Evolutionary conservation across 805 yeast species (phyloP), one percentile per base, ranked within the genome.

Genomic region (Priceomyces melissophilus): DNA sequence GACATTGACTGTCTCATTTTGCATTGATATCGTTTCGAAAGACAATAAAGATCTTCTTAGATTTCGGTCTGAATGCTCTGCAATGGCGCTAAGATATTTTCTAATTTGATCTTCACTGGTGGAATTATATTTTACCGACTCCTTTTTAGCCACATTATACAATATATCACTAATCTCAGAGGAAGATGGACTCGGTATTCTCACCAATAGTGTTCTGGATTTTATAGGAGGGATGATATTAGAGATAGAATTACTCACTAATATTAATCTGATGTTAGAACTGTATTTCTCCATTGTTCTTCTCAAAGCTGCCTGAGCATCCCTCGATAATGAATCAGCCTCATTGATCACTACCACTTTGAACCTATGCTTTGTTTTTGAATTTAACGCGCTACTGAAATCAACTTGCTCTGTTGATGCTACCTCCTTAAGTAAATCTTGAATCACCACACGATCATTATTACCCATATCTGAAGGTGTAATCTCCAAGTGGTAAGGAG

Each of bases 381-480:
- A 68, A 47, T 67, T 68, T 54, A 53, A 67, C 52, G 69, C 73
- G 61, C 65, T 69, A 38, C 75, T 55, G 54, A 86, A 82, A 58
- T 90, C 96, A n/a, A 93, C 89, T 56, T 90, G 96, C 55, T 90
- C 96, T 10, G 93, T 86, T 54, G 89, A 95, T 2, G 97, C 99
- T 35, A 93, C 81, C 49, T 93, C 98, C 55, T 93, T 93, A 52
- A 93, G 73, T 45, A 93, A 66, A 54, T 93, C 97, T 59, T 93
- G 98, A 50, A 93, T 89, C 26, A 93, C 96, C 38, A 93, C 83
- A 47, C 98, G 75, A 64, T 93, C 99, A 57, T 89, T 88, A 61
- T 84, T 88, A 5, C 98, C 98, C 82, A 93, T 84, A 63, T 93
- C 99, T 45, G 93, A 79, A 6, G 99, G 99, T 2, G 98, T 93